Conservation (phyloP, 169 alveolate species). For the Cardiosporidium cionae region DNA sequence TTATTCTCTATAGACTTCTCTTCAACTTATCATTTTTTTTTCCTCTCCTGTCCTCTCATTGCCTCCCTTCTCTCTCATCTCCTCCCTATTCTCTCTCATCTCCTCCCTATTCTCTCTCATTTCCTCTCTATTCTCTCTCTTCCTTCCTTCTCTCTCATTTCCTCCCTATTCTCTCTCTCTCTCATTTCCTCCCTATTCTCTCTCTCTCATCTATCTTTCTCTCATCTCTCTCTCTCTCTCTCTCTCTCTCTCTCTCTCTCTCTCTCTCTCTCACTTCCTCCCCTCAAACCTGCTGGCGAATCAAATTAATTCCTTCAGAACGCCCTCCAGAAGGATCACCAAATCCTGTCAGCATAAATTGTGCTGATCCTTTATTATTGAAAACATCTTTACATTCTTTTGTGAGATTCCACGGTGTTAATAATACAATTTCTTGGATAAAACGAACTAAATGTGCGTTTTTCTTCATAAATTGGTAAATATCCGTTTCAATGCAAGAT, state of each 20-base stretch:
- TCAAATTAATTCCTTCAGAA: slow-evolving; percentile 67
- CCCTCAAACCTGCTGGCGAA: slow-evolving; percentile 3
- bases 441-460: slow-evolving; percentile 38
- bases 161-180: no score
- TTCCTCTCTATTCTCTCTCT: no score
- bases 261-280: not conserved
- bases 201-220: not conserved
- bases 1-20: no score
- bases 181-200: no score
- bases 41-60: no score
- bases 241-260: slow-evolving; percentile 40
- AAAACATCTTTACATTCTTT: slow-evolving; percentile 63
- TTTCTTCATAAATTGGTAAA: no score
- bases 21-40: no score
- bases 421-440: slow-evolving; percentile 62
- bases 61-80: no score
- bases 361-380: slow-evolving; percentile 61
- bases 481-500: not conserved
- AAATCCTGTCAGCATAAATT: slow-evolving; percentile 59
- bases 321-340: slow-evolving; percentile 79
- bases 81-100: no score
- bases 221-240: not conserved
- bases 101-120: no score
- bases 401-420: slow-evolving; percentile 73
- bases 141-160: no score